A percentile compares a stretch with the other conserved stretches of the same genome.
Evolutionary conservation across 2,329 filamentous ascomycete genomes (phyloP).

Genomic region (Saccharata proteae): DNA sequence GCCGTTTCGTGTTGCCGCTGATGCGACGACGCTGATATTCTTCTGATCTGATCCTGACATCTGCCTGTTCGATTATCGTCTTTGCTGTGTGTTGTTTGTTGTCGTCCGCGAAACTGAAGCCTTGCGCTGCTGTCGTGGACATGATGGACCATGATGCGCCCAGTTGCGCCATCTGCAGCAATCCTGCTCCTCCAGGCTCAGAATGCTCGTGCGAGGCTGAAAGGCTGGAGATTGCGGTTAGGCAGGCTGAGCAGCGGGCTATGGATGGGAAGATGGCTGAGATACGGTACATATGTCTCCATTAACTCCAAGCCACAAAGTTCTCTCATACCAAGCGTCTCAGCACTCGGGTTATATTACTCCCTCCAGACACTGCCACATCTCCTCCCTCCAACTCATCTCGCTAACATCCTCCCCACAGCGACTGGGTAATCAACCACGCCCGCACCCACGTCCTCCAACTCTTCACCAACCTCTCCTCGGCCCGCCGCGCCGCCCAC

Average conservation of each 20-base stretch:
- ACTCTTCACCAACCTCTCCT: constrained; percentile 29
- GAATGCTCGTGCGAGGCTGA: constrained; percentile 29
- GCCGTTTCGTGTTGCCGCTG: too few relatives aligned
- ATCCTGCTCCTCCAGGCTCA: constrained; percentile 20
- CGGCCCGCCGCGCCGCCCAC: constrained; percentile 29
- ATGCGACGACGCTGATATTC: too few relatives aligned
- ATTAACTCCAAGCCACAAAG: not conserved
- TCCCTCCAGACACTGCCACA: not conserved
- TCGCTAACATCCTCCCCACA: constrained; percentile 12
- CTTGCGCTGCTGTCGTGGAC: constrained; percentile 36
- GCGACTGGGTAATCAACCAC: constrained; percentile 35
- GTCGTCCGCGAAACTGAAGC: too few relatives aligned
- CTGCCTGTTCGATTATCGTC: too few relatives aligned
- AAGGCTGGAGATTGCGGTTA: constrained; percentile 26
- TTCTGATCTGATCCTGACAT: too few relatives aligned
- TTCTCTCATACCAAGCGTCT: too few relatives aligned
- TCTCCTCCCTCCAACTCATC: not conserved
- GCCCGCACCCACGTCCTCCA: constrained; percentile 33
- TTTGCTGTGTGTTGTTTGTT: too few relatives aligned
- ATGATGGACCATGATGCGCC: constrained; percentile 20
- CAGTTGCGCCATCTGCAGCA: constrained; percentile 29
- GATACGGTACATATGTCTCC: constrained; percentile 18
- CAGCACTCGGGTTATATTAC: too few relatives aligned
- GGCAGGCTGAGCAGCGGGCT: constrained; percentile 25
- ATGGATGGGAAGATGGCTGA: constrained; percentile 23